These are phyloP conservation scores for Phytophthora palmivora DNA, from an alignment of 352 stramenopile species.

Conservation along the genomic window DNA sequence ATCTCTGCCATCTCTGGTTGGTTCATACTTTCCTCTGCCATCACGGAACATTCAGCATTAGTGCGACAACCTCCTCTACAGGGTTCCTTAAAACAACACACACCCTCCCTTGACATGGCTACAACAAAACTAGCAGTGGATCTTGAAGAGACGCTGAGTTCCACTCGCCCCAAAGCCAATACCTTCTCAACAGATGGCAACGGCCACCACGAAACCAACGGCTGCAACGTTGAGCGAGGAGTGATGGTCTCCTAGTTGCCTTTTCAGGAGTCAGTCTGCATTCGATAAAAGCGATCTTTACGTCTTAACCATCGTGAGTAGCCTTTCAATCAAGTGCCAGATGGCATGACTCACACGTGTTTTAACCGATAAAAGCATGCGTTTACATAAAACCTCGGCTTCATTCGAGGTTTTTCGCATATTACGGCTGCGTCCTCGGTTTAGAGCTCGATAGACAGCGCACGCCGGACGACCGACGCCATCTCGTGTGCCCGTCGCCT, in stretches of 20 bases:
- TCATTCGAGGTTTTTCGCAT: too few relatives aligned
- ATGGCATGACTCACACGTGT: too few relatives aligned
- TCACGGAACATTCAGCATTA: slow-evolving; percentile 7
- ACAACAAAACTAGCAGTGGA: neutral
- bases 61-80: neutral
- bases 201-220: slow-evolving; percentile 17
- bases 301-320: neutral
- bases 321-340: slow-evolving; percentile 6
- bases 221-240: neutral
- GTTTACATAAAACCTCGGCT: too few relatives aligned
- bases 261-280: slow-evolving; percentile 13
- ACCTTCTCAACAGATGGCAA: slow-evolving; percentile 15
- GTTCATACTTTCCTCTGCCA: slow-evolving; percentile 37
- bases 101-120: slow-evolving; percentile 28
- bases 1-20: slow-evolving; percentile 62
- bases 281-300: too few relatives aligned
- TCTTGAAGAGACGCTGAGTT: slow-evolving; percentile 27
- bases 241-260: slow-evolving; percentile 21
- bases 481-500: slow-evolving; percentile 1
- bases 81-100: slow-evolving; percentile 1
- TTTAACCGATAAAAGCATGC: too few relatives aligned
- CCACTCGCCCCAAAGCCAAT: neutral
- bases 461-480: slow-evolving; percentile 11
- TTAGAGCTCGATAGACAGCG: slow-evolving; percentile 37
- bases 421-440: too few relatives aligned